A percentile compares a stretch with the other conserved stretches of the same genome.
These are phyloP conservation scores for Immersiella caudata DNA, from an alignment of 495 filamentous ascomycete genomes.

Conservation along the genomic window DNA sequence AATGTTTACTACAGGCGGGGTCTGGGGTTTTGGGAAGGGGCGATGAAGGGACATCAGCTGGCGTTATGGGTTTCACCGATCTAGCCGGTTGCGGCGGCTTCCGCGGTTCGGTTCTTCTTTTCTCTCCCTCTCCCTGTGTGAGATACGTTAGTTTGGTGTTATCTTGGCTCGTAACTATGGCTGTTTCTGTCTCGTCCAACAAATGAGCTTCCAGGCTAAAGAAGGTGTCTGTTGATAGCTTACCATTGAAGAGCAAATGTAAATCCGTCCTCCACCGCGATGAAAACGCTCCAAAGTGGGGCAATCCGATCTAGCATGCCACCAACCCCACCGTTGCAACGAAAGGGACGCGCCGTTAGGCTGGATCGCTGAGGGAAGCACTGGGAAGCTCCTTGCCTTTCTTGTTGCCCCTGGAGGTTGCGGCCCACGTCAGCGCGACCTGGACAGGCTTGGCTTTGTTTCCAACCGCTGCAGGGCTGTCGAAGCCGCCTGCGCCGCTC, in stretches of 20 bases:
- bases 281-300: background rate
- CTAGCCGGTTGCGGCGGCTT: background rate
- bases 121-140: background rate
- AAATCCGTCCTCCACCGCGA: background rate
- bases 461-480: background rate
- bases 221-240: no score
- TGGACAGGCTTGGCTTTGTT: slow-evolving; percentile 8
- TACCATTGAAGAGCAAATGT: no score
- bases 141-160: background rate
- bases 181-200: background rate
- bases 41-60: background rate
- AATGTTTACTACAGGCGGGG: background rate
- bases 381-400: background rate
- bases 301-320: background rate
- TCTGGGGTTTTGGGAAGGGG: background rate
- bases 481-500: slow-evolving; percentile 1
- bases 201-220: background rate
- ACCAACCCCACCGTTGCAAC: slow-evolving; percentile 18
- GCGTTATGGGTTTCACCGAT: background rate
- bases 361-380: background rate
- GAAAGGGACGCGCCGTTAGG: background rate
- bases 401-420: background rate
- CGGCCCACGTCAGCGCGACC: background rate
- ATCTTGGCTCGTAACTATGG: background rate
- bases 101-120: background rate